These are phyloP conservation scores for Pythium dissotocum DNA, from an alignment of 352 stramenopile genomes.

Conservation along the genomic window DNA sequence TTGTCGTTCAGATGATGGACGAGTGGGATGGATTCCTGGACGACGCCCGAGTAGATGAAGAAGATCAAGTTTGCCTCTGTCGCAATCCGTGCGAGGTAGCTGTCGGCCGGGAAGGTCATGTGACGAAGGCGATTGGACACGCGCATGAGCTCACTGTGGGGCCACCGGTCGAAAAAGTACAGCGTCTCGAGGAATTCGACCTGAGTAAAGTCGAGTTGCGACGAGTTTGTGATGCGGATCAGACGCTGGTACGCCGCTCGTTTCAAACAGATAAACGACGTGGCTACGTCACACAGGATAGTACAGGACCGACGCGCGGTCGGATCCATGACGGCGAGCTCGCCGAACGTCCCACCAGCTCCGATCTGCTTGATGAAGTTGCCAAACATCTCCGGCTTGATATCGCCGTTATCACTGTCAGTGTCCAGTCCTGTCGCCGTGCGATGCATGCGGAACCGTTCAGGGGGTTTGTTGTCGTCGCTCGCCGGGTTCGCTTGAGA, in stretches of 20 bases:
- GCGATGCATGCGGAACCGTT: constrained; percentile 13
- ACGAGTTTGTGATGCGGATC: constrained; percentile 80
- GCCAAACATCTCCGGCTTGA: constrained; percentile 46
- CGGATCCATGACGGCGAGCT: constrained; percentile 81
- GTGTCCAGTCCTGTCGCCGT: constrained; percentile 22
- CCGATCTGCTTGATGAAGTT: constrained; percentile 81
- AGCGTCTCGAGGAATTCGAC: constrained; percentile 83
- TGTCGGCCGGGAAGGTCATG: constrained; percentile 63
- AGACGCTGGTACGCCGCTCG: constrained; percentile 80
- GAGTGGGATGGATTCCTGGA: constrained; percentile 76
- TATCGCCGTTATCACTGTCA: constrained; percentile 11
- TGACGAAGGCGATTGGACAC: constrained; percentile 70
- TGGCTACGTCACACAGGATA: constrained; percentile 65
- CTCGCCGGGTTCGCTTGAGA: not conserved
- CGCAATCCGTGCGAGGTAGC: constrained; percentile 66
- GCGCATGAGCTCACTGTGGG: constrained; percentile 66
- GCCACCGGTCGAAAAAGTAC: constrained; percentile 79
- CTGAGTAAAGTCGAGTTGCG: constrained; percentile 77
- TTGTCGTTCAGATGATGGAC: constrained; percentile 68
- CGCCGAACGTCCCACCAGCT: constrained; percentile 71
- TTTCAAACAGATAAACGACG: constrained; percentile 87
- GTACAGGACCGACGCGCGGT: constrained; percentile 72
- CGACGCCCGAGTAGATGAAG: constrained; percentile 78
- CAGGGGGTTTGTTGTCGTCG: constrained; percentile 2
- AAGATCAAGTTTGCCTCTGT: constrained; percentile 72